Evolutionary conservation across 169 alveolate genomes (phyloP).

Genomic region (Condylostoma magnum): DNA sequence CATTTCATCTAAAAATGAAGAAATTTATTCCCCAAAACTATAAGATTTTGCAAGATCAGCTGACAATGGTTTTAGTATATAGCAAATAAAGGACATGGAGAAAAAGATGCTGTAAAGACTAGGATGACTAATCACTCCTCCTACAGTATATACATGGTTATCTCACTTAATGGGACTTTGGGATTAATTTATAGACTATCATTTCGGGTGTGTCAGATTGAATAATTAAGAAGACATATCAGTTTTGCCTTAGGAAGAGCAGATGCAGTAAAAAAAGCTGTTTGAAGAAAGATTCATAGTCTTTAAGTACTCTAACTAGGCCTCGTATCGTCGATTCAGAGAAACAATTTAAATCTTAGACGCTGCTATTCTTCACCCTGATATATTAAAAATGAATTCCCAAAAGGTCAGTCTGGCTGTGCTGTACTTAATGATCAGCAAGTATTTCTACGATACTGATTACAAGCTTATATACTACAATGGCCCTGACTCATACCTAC

Average conservation of each 20-base stretch:
- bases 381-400: constrained; percentile 19
- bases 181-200: constrained; percentile 50
- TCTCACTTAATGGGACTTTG: constrained; percentile 55
- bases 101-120: neutral
- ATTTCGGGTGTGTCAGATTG: constrained; percentile 30
- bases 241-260: neutral
- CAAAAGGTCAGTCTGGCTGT: constrained; percentile 29
- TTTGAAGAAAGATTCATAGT: constrained; percentile 14
- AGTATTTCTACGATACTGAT: constrained; percentile 23
- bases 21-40: constrained; percentile 67
- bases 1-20: constrained; percentile 75
- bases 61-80: constrained; percentile 48
- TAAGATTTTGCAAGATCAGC: constrained; percentile 55
- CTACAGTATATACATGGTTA: constrained; percentile 51
- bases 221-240: constrained; percentile 30
- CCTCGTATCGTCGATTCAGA: constrained; percentile 47
- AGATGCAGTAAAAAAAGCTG: neutral
- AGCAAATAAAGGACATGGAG: constrained; percentile 22
- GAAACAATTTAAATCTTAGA: constrained; percentile 40
- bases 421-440: constrained; percentile 40
- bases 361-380: constrained; percentile 22
- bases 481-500: constrained; percentile 3
- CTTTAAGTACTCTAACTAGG: constrained; percentile 20
- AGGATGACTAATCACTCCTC: constrained; percentile 49
- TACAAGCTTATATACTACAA: constrained; percentile 13